These are phyloP conservation scores for Pyrus bretschneideri DNA, from an alignment of 306 rosid species.

Conservation along the genomic window DNA sequence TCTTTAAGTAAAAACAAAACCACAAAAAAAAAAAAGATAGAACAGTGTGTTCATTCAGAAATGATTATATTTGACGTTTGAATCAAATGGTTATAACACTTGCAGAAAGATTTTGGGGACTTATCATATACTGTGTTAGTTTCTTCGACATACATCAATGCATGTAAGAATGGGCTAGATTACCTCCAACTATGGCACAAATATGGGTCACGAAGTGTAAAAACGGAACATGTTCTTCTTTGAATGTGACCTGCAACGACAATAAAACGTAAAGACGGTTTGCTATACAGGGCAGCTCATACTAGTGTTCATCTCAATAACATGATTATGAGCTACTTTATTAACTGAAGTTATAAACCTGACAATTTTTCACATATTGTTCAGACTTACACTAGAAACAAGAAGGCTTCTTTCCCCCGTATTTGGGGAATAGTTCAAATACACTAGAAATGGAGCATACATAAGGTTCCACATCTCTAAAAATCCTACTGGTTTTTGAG, in stretches of 20 bases:
- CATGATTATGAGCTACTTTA: not conserved
- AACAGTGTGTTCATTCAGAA: not conserved
- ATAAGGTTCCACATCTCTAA: too few species aligned
- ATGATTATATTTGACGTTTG: not conserved
- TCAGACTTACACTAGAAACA: not conserved
- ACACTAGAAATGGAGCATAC: too few species aligned
- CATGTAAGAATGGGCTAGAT: not conserved
- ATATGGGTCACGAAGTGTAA: constrained; percentile 77
- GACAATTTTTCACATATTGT: not conserved
- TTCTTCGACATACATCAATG: not conserved
- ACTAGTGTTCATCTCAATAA: not conserved
- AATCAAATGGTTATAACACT: not conserved
- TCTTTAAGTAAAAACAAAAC: not conserved
- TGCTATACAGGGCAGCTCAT: not conserved
- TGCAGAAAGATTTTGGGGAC: not conserved
- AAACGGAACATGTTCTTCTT: constrained; percentile 68
- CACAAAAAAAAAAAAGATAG: not conserved
- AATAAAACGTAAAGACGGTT: not conserved
- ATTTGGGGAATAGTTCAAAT: not conserved
- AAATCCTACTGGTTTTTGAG: too few species aligned
- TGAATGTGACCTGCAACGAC: constrained; percentile 67
- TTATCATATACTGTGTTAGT: not conserved
- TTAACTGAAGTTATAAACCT: not conserved
- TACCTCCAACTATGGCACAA: constrained; percentile 94
- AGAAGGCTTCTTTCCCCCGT: not conserved